Evolutionary conservation across 768 basidiomycete genomes (phyloP), one percentile per base, ranked within the genome.

Genomic region (Suillus ampliporus): DNA sequence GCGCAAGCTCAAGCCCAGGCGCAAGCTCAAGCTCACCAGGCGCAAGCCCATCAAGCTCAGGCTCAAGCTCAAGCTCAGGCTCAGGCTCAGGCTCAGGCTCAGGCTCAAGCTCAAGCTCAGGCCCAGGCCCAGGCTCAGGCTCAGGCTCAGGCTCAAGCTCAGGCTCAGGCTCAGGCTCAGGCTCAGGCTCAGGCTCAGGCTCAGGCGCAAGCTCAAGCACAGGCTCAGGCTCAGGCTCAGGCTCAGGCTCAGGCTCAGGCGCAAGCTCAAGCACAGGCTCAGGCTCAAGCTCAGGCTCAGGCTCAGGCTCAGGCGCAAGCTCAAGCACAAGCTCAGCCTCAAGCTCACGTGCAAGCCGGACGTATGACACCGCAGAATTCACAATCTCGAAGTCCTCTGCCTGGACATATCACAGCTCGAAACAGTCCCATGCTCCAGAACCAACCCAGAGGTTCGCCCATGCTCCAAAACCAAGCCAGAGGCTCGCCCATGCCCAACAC

Each of bases 141-240:
- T 10, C 54, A 57, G 35, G 26, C 26, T 1, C 57, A 61, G 5
- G 52, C 54, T 14, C 43, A 62, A 14, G 53, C 58, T 54, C 48
- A 44, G 10, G 37, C 28, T 15, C 34, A 65, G 53, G 57, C 47
- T 37, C 75, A 77, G 56, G 54, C 64, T 5, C 51, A 52, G 0
- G 28, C 35, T 17, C 61, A 50, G 0, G 58, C 61, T 3, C 67
- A 68, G 34, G 56, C 60, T 51, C 58, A 62, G n/a, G n/a, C n/a
- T 60, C 63, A 65, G 50, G 62, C 62, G 9, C 50, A 51, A 9
- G 61, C 58, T 37, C 26, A 92, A 65, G 85, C 84, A 6, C 77
- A 79, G 53, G 82, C 80, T 2, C 82, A 80, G 17, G 80, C 78
- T 0, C 78, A 76, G 38, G 76, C 82, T 13, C 75, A 72, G n/a